Conservation (phyloP, 2,329 filamentous ascomycete genomes). For the Atkinsonella texensis region DNA sequence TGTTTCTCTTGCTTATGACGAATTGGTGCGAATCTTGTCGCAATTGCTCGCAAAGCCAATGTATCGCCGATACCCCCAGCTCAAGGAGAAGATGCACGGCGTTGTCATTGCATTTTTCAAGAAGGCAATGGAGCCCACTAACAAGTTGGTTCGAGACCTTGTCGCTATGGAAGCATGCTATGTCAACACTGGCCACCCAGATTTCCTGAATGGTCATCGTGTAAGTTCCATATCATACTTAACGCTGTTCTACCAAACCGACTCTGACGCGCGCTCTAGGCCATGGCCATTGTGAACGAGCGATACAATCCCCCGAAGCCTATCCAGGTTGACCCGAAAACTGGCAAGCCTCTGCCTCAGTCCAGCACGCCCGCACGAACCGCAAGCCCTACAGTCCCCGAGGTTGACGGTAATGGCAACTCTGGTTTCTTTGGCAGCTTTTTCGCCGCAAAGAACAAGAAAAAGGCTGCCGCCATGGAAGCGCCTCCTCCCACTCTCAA, state of each 20-base stretch:
- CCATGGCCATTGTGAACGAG: constrained; percentile 97
- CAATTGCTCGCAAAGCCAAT: constrained; percentile 81
- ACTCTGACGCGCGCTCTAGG: constrained; percentile 29
- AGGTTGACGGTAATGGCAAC: constrained; percentile 40
- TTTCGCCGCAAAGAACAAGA: constrained; percentile 99
- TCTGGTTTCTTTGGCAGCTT: constrained; percentile 95
- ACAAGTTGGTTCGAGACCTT: constrained; percentile 88
- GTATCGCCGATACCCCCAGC: constrained; percentile 81
- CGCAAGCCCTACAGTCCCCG: constrained; percentile 57
- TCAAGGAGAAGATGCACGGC: constrained; percentile 94
- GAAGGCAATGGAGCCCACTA: constrained; percentile 95
- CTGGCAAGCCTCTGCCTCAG: constrained; percentile 77
- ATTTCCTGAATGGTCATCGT: constrained; percentile 92
- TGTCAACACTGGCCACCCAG: constrained; percentile 95
- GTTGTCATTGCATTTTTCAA: constrained; percentile 95
- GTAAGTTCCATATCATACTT: constrained; percentile 29
- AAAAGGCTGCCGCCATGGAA: constrained; percentile 99
- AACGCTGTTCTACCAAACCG: too few relatives aligned
- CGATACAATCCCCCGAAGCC: constrained; percentile 72
- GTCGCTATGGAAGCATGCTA: constrained; percentile 95
- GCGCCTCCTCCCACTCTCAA: constrained; percentile 85
- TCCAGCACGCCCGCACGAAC: constrained; percentile 57
- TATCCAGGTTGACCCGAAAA: constrained; percentile 95
- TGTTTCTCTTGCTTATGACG: constrained; percentile 93
- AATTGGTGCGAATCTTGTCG: constrained; percentile 86